Evolutionary conservation across 108 stramenopile species (phyloP), one percentile per base, ranked within the genome.

Genomic region (Cyclotella sp.): DNA sequence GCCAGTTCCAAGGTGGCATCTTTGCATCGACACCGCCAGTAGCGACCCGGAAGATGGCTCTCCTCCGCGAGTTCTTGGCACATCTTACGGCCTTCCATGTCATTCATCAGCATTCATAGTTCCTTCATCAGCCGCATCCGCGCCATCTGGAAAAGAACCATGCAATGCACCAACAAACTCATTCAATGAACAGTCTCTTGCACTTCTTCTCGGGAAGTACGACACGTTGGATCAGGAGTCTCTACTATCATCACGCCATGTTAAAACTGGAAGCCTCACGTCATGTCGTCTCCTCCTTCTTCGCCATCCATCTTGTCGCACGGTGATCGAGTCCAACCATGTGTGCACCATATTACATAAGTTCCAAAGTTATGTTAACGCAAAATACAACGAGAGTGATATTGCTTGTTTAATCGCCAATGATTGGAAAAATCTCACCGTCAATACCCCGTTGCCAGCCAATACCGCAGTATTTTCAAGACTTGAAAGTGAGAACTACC

Each of bases 1-100:
- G 57, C 90, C 90, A 4, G 86, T 85, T 41, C 92, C 92, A 4
- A 85, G 85, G 44, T 93, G 92, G 92, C 87, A 86, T 39, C 73
- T 93, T 16, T 82, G 83, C 15, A 84, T 90, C 44, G 92, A 91
- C 51, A 76, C 85, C 43, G 86, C 68, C 8, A 69, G 71, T n/a
- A 49, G 24, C 14, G 62, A 19, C 9, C 0, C 47, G 26, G 53
- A 55, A 39, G 67, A 30, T 53, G 24, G 3, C 13, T 9, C 40
- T 40, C 34, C 22, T 19, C 54, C 62, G n/a, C 61, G 51, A 69
- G 74, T 28, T 68, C 34, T 34, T 34, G 34, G 34, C 55, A 7
- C 19, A 24, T 24, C 24, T 57, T 24, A 19, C 24, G 12, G 55
- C 55, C 12, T 57, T 1, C 55, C 55, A 6, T 8, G 24, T 26